These are phyloP conservation scores for Choanephora cucurbitarum DNA, from an alignment of 371 early-diverging fungal genomes.

Conservation along the genomic window DNA sequence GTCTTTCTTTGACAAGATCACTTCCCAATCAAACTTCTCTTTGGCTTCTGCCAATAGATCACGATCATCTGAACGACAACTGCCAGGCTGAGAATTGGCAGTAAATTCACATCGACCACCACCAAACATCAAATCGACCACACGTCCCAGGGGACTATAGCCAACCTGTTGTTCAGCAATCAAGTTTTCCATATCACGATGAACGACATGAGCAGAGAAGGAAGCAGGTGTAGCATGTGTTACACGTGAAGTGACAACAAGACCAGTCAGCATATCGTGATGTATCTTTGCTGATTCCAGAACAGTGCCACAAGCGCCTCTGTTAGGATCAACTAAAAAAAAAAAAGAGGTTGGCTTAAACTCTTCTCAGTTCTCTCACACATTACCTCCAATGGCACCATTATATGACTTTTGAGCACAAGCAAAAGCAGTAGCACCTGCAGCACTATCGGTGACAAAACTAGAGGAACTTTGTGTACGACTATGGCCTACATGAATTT, in stretches of 20 bases:
- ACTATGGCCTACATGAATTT: constrained; percentile 82
- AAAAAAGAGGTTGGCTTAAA: too few relatives aligned
- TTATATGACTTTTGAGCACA: constrained; percentile 88
- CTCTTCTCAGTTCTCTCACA: too few relatives aligned
- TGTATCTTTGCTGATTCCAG: constrained; percentile 89
- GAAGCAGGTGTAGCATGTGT: constrained; percentile 89
- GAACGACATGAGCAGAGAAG: constrained; percentile 80
- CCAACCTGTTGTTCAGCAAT: constrained; percentile 94
- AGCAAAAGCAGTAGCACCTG: constrained; percentile 93
- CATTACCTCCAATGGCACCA: constrained; percentile 83
- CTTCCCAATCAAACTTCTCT: constrained; percentile 57
- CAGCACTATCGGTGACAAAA: constrained; percentile 93
- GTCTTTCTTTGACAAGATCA: constrained; percentile 46
- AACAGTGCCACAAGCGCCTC: constrained; percentile 87
- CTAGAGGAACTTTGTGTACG: constrained; percentile 82
- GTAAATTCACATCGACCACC: constrained; percentile 89
- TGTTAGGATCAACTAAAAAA: constrained; percentile 52
- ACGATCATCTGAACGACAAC: constrained; percentile 75
- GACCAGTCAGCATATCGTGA: constrained; percentile 78
- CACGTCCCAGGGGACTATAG: constrained; percentile 75
- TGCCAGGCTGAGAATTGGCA: constrained; percentile 53
- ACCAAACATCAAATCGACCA: constrained; percentile 89
- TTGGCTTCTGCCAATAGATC: constrained; percentile 63
- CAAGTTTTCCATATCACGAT: constrained; percentile 74
- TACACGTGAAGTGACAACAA: constrained; percentile 90